Conservation (phyloP, 2,329 filamentous ascomycete genomes). For the Alternaria novae-zelandiae region DNA sequence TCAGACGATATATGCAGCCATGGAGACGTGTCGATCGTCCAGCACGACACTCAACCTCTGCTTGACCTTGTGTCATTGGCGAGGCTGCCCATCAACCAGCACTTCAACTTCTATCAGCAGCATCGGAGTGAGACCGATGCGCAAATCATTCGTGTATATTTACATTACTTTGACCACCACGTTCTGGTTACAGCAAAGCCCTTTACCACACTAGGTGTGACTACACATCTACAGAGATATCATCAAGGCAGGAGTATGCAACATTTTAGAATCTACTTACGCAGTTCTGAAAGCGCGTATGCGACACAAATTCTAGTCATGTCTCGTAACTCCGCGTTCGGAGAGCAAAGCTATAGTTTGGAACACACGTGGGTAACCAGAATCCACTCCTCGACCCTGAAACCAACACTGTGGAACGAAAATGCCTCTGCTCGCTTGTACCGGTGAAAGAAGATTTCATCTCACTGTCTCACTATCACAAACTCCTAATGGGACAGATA, state of each 20-base stretch:
- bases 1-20: not conserved
- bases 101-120: not conserved
- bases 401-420: not conserved
- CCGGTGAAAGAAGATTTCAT: not conserved
- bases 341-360: not conserved
- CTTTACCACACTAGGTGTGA: fast-evolving
- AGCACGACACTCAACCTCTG: not conserved
- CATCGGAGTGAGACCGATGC: not conserved
- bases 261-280: not conserved
- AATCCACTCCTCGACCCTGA: not conserved
- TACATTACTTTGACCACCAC: not conserved
- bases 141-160: not conserved
- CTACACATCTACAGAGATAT: not conserved
- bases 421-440: not conserved
- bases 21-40: not conserved
- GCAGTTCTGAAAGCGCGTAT: not conserved
- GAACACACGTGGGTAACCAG: not conserved
- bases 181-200: not conserved
- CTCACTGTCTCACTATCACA: not conserved
- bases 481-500: not conserved
- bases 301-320: not conserved
- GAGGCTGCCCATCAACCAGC: not conserved
- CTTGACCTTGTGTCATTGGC: not conserved
- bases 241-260: not conserved
- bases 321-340: not conserved